Conservation (phyloP, 2,329 filamentous ascomycete species). For the Boeremia lycopersici region DNA sequence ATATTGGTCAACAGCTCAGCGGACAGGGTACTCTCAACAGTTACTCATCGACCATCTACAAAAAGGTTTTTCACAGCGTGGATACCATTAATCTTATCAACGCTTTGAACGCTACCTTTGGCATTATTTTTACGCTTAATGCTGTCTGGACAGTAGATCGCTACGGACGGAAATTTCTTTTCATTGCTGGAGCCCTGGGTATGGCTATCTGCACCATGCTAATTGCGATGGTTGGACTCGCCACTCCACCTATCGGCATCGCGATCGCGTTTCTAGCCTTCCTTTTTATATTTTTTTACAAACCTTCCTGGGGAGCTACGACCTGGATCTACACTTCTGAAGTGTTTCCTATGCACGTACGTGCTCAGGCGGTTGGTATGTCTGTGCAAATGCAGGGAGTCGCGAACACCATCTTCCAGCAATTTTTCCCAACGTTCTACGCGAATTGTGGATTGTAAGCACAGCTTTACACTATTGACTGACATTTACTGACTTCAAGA, state of each 20-base stretch:
- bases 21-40: slow-evolving; percentile 72
- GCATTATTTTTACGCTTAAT: too few species aligned
- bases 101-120: too few species aligned
- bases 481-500: too few species aligned
- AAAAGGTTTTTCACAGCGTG: too few species aligned
- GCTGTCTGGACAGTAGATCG: too few species aligned
- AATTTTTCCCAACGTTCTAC: slow-evolving; percentile 1
- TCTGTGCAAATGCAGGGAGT: slow-evolving; percentile 1
- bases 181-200: too few species aligned
- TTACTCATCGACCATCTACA: slow-evolving; percentile 70
- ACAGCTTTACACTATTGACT: too few species aligned
- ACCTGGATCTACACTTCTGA: slow-evolving; percentile 73
- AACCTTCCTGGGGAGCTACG: slow-evolving; percentile 69
- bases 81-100: too few species aligned
- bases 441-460: slow-evolving; percentile 1
- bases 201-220: too few species aligned
- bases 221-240: too few species aligned
- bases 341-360: slow-evolving; percentile 71
- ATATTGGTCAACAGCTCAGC: slow-evolving; percentile 70
- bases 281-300: slow-evolving; percentile 66
- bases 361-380: slow-evolving; percentile 32
- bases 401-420: slow-evolving; percentile 2
- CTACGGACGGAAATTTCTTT: too few species aligned
- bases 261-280: slow-evolving; percentile 54
- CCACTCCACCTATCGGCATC: slow-evolving; percentile 57